Percentiles rank a stretch among this genome's conserved stretches.
Conservation (phyloP, 148 eudicot species). For the Agrostemma githago region DNA sequence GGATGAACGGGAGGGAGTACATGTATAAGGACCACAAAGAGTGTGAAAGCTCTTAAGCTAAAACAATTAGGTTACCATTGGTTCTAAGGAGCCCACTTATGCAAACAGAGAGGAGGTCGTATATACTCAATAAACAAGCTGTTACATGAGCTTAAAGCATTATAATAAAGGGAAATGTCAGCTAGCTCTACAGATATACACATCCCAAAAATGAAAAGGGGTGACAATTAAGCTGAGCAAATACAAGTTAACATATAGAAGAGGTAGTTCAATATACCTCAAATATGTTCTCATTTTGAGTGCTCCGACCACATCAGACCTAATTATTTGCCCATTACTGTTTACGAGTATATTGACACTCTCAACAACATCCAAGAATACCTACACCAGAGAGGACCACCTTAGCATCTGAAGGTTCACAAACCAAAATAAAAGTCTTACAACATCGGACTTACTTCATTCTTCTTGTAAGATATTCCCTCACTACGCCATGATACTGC, state of each 20-base stretch:
- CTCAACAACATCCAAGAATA: constrained; percentile 96
- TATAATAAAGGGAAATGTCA: background rate
- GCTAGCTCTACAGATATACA: background rate
- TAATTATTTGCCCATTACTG: constrained; percentile 92
- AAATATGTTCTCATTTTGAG: constrained; percentile 92
- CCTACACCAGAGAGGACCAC: constrained; percentile 37
- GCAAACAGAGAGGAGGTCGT: background rate
- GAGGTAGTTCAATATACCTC: constrained; percentile 40
- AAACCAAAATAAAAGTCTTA: background rate
- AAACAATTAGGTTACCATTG: background rate
- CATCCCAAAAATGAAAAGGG: background rate
- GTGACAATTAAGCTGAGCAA: background rate
- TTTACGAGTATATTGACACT: constrained; percentile 97
- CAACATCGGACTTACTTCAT: constrained; percentile 53
- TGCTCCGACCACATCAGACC: constrained; percentile 97
- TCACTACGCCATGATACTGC: constrained; percentile 99
- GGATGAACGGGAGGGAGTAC: too few relatives aligned
- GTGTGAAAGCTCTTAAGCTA: background rate
- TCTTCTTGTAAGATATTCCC: constrained; percentile 87
- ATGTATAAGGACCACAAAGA: background rate
- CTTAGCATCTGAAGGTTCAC: constrained; percentile 4
- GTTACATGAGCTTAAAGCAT: background rate
- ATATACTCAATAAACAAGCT: background rate
- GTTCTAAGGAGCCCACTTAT: background rate
- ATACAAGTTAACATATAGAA: constrained; percentile 2